Evolutionary conservation across 768 basidiomycete species (phyloP).

Genomic region (Sutorius australiensis): DNA sequence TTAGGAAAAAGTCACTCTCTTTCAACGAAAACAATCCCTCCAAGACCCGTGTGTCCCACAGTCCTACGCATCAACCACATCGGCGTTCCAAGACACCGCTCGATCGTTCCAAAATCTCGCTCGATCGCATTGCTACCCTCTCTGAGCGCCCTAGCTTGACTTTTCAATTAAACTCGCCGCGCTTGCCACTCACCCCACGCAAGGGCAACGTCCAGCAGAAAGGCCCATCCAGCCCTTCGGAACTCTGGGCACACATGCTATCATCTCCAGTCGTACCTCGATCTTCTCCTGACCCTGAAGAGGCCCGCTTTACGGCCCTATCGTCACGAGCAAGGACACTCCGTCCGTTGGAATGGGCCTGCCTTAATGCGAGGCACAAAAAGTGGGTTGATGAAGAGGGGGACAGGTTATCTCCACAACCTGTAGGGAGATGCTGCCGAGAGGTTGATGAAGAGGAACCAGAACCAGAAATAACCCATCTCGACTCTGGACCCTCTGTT

Average conservation of each 20-base stretch:
- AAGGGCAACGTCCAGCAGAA: slow-evolving; percentile 12
- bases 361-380: slow-evolving; percentile 44
- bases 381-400: slow-evolving; percentile 23
- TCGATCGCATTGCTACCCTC: slow-evolving; percentile 29
- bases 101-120: slow-evolving; percentile 28
- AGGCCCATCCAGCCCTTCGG: slow-evolving; percentile 12
- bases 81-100: slow-evolving; percentile 12
- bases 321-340: slow-evolving; percentile 38
- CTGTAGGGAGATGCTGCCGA: slow-evolving; percentile 2
- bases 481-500: slow-evolving; percentile 8
- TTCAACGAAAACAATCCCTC: slow-evolving; percentile 24
- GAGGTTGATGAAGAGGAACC: slow-evolving; percentile 9
- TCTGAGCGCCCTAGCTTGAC: slow-evolving; percentile 27
- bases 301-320: slow-evolving; percentile 22
- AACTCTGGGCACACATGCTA: slow-evolving; percentile 30
- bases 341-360: slow-evolving; percentile 71
- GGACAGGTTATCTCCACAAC: slow-evolving; percentile 7
- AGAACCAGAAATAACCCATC: slow-evolving; percentile 18
- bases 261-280: slow-evolving; percentile 25
- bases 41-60: slow-evolving; percentile 1
- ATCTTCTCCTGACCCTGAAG: slow-evolving; percentile 22
- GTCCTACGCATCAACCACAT: slow-evolving; percentile 7
- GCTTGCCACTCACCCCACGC: slow-evolving; percentile 28
- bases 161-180: slow-evolving; percentile 3
- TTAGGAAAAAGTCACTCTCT: slow-evolving; percentile 19